These are phyloP conservation scores for Coemansia sp. DNA, from an alignment of 192 early-diverging fungal genomes.

Conservation along the genomic window DNA sequence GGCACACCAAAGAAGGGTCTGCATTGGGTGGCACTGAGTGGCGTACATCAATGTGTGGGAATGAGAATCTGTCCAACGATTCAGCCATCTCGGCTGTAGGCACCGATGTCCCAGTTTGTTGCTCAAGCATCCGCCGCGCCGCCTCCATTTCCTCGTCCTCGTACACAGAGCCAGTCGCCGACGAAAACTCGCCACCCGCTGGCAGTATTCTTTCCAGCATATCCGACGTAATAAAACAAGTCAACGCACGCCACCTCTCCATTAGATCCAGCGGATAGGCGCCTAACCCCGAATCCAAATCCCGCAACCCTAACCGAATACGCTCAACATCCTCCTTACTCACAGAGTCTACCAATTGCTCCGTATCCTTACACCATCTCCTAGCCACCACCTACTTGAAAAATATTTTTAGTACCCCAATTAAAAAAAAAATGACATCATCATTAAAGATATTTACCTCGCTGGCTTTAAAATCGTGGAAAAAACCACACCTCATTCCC, in stretches of 20 bases:
- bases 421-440: not conserved
- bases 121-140: slow-evolving; percentile 17
- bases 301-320: slow-evolving; percentile 69
- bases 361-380: slow-evolving; percentile 76
- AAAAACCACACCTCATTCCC: slow-evolving; percentile 75
- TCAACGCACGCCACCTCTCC: slow-evolving; percentile 75
- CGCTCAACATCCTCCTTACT: slow-evolving; percentile 67
- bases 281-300: slow-evolving; percentile 80
- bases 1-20: slow-evolving; percentile 65
- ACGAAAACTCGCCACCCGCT: slow-evolving; percentile 43
- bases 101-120: not conserved
- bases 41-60: slow-evolving; percentile 79
- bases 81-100: not conserved
- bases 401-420: slow-evolving; percentile 8
- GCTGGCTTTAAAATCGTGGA: slow-evolving; percentile 64
- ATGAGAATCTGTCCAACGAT: slow-evolving; percentile 45
- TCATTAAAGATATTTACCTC: slow-evolving; percentile 43
- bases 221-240: slow-evolving; percentile 65
- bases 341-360: slow-evolving; percentile 66
- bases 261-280: slow-evolving; percentile 75
- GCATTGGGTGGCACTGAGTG: slow-evolving; percentile 80
- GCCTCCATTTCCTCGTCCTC: slow-evolving; percentile 63
- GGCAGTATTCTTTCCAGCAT: slow-evolving; percentile 58
- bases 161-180: slow-evolving; percentile 58
- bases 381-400: slow-evolving; percentile 70